Conservation (phyloP, 73 alveolate species). For the Tetrahymena thermophila region DNA sequence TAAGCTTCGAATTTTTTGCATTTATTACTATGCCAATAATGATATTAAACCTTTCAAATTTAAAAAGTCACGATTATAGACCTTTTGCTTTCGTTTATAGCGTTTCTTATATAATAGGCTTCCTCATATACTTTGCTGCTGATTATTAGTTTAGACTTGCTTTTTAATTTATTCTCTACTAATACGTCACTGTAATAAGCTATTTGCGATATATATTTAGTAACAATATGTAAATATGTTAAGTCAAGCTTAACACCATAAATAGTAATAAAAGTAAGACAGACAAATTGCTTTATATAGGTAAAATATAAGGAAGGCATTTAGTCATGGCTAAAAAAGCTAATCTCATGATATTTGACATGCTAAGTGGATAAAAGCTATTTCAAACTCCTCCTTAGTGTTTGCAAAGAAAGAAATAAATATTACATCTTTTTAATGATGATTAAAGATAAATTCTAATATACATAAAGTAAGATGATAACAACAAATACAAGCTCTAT, state of each 20-base stretch:
- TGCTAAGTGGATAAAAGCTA: not conserved
- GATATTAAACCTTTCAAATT: not conserved
- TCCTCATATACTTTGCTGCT: not conserved
- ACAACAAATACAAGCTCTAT: not conserved
- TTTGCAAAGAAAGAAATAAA: not conserved
- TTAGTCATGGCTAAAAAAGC: not conserved
- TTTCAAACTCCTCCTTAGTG: not conserved
- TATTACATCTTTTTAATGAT: not conserved
- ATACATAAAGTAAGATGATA: not conserved
- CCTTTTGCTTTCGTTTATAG: not conserved
- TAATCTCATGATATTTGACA: not conserved
- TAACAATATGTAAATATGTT: not conserved
- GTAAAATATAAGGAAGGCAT: not conserved
- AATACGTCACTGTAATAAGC: not conserved
- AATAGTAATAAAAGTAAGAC: not conserved
- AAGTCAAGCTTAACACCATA: not conserved
- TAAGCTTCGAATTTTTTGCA: not conserved
- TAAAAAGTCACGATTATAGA: not conserved
- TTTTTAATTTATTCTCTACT: not conserved
- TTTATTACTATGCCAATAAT: not conserved
- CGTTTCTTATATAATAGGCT: not conserved
- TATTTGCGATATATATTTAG: not conserved
- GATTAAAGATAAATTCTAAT: not conserved
- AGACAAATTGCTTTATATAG: not conserved
- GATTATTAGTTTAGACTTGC: not conserved